Evolutionary conservation across 306 rosid species (phyloP), one percentile per base, ranked within the genome.

Genomic region (Castanopsis chinensis): DNA sequence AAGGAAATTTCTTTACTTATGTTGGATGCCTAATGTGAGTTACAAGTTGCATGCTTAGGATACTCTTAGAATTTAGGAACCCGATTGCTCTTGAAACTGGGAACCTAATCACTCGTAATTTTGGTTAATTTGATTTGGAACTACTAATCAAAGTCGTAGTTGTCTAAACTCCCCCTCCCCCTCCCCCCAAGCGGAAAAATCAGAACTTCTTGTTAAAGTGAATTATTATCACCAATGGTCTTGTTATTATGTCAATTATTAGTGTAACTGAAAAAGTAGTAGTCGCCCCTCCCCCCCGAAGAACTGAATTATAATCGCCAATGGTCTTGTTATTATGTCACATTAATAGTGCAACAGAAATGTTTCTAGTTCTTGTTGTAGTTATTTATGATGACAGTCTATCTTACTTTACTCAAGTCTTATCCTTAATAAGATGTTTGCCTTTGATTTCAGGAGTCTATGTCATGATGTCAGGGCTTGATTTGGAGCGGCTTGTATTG

Each of bases 391-490:
- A 64, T 14, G 43, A 63, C 69, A 28, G 4, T 4, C 37, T 14
- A 2, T 30, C 32, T 64, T 32, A 15, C 17, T 58, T 58, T 58
- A 30, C 11, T 20, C 1, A 27, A 17, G 43, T 64, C 70, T 5
- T 64, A 13, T 10, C 11, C 19, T 28, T 72, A 59, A 67, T 68
- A 28, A 60, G 30, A 70, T 54, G 63, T 52, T 72, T 82, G 68
- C 67, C 11, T 12, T 86, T 73, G 73, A 56, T 79, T 79, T 83
- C 92, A 92, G 99, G 99, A 80, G 99, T 95, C 71, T 92, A 95
- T 84, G 97, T 95, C 75, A 87, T 94, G 97, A 92, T 95, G 99
- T 92, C 97, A 17, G 99, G 99, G 64, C 65, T 95, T 79, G 99
- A 95, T 85, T 79, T 95, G 85, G 99, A 95, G 87, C 88, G 99